Evolutionary conservation across 805 yeast species (phyloP).

Genomic region (Gaillardinia entomophila): DNA sequence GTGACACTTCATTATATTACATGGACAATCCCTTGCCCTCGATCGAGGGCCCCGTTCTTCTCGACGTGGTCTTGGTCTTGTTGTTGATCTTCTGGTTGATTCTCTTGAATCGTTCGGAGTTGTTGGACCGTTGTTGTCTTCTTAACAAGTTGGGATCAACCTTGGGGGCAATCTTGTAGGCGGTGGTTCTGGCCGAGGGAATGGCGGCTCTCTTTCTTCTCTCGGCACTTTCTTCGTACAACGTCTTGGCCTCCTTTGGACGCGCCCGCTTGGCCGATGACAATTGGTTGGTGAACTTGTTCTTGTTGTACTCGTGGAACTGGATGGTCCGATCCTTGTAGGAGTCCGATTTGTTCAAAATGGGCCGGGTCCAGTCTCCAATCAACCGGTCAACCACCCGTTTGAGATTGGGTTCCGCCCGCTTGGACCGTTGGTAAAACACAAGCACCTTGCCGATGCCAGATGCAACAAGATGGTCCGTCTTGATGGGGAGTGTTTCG

Average conservation of each 20-base stretch:
- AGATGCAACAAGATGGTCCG: conserved; percentile 89
- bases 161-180: conserved; percentile 86
- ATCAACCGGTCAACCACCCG: conserved; percentile 85
- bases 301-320: conserved; percentile 62
- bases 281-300: conserved; percentile 41
- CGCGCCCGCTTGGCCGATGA: conserved; percentile 23
- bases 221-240: conserved; percentile 86
- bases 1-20: conserved; percentile 8
- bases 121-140: conserved; percentile 42
- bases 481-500: conserved; percentile 80
- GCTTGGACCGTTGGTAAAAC: conserved; percentile 86
- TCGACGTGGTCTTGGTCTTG: conserved; percentile 41
- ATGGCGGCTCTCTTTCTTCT: conserved; percentile 93
- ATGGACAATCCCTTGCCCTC: conserved; percentile 60
- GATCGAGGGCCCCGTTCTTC: conserved; percentile 72
- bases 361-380: conserved; percentile 98
- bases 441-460: conserved; percentile 91
- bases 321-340: conserved; percentile 81
- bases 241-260: conserved; percentile 42
- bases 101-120: conserved; percentile 78
- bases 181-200: conserved; percentile 85
- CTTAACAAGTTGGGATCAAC: conserved; percentile 49
- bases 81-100: conserved; percentile 56
- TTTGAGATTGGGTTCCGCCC: conserved; percentile 83
- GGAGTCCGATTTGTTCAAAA: conserved; percentile 91